Conservation (phyloP, 2,329 filamentous ascomycete species). For the Fusarium illudens region DNA sequence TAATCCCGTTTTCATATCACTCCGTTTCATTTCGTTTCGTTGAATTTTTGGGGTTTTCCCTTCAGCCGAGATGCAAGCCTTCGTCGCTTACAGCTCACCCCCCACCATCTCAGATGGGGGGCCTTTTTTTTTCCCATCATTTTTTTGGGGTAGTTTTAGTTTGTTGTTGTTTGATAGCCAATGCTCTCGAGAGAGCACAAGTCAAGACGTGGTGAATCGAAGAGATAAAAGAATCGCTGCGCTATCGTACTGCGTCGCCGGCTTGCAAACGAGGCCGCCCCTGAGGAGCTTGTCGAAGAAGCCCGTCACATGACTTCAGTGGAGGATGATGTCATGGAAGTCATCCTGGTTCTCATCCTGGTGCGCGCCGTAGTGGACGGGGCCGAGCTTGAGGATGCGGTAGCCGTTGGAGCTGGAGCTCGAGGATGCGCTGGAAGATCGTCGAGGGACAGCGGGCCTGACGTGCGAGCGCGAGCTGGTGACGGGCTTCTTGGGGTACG, state of each 20-base stretch:
- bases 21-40: conserved; percentile 16
- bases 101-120: conserved; percentile 7
- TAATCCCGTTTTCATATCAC: conserved; percentile 33
- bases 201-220: conserved; percentile 8
- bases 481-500: conserved; percentile 59
- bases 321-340: conserved; percentile 59
- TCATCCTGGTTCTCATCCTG: conserved; percentile 64
- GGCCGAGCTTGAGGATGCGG: conserved; percentile 70
- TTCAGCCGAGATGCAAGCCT: conserved; percentile 37
- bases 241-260: conserved; percentile 15
- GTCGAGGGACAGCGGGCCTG: conserved; percentile 49
- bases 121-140: not conserved
- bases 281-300: conserved; percentile 5
- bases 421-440: conserved; percentile 55
- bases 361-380: conserved; percentile 71
- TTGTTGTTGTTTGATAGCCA: not conserved
- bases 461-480: conserved; percentile 40
- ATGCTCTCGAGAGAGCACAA: not conserved
- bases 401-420: conserved; percentile 50
- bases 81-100: conserved; percentile 12
- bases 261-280: conserved; percentile 4
- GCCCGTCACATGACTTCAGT: conserved; percentile 40
- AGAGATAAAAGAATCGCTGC: conserved; percentile 23
- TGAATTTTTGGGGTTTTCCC: conserved; percentile 16
- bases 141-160: not conserved